Conservation (phyloP, 2,329 filamentous ascomycete species). For the Cladosporium sp. region DNA sequence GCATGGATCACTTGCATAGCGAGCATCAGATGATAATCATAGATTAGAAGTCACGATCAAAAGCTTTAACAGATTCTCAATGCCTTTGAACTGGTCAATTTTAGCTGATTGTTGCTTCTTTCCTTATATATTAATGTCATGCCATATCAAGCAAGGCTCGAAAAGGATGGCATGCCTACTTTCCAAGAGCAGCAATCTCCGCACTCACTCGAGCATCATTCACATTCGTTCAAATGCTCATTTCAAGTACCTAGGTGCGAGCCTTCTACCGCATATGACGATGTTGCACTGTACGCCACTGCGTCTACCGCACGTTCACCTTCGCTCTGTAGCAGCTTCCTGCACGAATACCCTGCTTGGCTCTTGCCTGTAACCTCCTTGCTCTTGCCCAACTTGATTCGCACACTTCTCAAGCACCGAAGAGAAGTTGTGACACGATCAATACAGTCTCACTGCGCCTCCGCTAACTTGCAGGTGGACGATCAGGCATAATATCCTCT, state of each 20-base stretch:
- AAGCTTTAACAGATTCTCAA: neutral
- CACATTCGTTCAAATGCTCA: neutral
- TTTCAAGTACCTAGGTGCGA: neutral
- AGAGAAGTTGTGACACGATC: neutral
- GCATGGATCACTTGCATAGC: constrained; percentile 2
- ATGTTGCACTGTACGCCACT: neutral
- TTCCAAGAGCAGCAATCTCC: neutral
- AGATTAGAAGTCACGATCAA: neutral
- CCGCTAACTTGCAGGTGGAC: neutral
- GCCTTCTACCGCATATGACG: neutral
- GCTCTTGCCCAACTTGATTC: neutral
- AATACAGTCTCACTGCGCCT: neutral
- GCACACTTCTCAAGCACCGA: neutral
- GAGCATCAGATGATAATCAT: neutral
- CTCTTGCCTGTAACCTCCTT: neutral
- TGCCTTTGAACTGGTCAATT: neutral
- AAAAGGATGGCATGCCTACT: neutral
- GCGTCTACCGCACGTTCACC: neutral
- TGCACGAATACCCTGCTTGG: neutral
- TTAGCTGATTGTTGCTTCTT: neutral
- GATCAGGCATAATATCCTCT: neutral
- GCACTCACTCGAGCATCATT: neutral
- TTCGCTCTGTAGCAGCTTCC: neutral
- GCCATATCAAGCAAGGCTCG: too few relatives aligned
- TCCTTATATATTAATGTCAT: neutral